Evolutionary conservation across 2,329 filamentous ascomycete genomes (phyloP), one percentile per base, ranked within the genome.

Genomic region (Aspergillus clavatus): DNA sequence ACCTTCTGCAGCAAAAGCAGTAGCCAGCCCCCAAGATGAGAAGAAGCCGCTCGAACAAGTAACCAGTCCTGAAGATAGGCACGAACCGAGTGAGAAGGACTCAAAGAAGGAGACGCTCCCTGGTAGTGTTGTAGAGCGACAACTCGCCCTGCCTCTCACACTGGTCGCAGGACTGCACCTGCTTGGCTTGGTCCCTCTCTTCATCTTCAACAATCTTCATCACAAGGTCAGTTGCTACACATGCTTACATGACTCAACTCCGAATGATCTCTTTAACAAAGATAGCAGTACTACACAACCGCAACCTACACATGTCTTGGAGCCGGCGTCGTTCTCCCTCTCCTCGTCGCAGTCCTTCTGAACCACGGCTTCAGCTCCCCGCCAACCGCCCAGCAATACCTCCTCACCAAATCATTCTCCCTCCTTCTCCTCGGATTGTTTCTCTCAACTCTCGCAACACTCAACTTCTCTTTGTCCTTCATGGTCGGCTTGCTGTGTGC

Each of bases 401-500:
- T 83, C 38, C 80, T 96, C 41, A 82, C 89, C 53, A 90, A 94
- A 64, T 93, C 86, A 46, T 89, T 97, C 72, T 95, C 89, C 5
- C 80, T 97, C n/a, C 81, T 98, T 10, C 76, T 95, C 7, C 80
- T 97, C 0, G 93, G 93, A 58, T 87, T 96, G 74, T 90, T 89
- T 58, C 82, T 98, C 53, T 90, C 90, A 10, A 86, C 90, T 1
- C 84, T 98, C 10, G 91, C 93, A 2, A 98, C 91, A 0, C 80
- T 98, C 41, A 98, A 98, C 70, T 98, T 98, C 75, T 89, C 86
- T 3, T 82, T 96, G 11, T 84, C 89, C 38, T 84, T 97, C 62
- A 74, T 95, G 28, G 75, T 96, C 40, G 93, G 93, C 28, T 72
- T 97, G 2, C 72, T 91, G 37, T 82, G 87, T 35, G 74, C 80